These are phyloP conservation scores for Trichosporon sp. DNA, from an alignment of 1,284 basidiomycete species.

Conservation along the genomic window DNA sequence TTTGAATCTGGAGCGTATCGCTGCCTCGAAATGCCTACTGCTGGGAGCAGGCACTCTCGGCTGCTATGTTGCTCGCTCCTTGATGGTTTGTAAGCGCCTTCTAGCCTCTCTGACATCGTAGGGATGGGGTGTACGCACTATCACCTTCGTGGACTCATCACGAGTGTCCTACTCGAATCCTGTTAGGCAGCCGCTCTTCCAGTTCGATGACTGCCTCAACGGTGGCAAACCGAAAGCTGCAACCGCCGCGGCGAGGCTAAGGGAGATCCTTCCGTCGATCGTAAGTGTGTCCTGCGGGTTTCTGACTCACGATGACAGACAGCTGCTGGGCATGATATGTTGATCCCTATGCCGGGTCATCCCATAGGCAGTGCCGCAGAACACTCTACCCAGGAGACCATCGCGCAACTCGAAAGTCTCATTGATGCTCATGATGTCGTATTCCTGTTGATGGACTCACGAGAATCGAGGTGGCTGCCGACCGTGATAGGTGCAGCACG, in stretches of 20 bases:
- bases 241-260: slow-evolving; percentile 79
- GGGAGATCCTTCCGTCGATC: slow-evolving; percentile 85
- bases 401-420: slow-evolving; percentile 66
- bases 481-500: slow-evolving; percentile 78
- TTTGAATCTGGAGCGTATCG: slow-evolving; percentile 81
- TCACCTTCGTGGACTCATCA: slow-evolving; percentile 86
- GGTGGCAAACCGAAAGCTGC: slow-evolving; percentile 90
- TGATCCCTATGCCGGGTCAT: slow-evolving; percentile 97
- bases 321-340: slow-evolving; percentile 65
- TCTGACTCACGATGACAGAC: slow-evolving; percentile 53
- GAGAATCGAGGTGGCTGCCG: slow-evolving; percentile 93
- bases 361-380: slow-evolving; percentile 61
- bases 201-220: slow-evolving; percentile 87
- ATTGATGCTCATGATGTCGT: slow-evolving; percentile 80
- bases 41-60: slow-evolving; percentile 94
- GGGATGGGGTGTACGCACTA: slow-evolving; percentile 92
- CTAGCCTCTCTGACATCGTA: slow-evolving; percentile 35
- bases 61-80: slow-evolving; percentile 83
- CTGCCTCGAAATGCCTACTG: slow-evolving; percentile 70
- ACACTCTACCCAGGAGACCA: slow-evolving; percentile 54
- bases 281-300: slow-evolving; percentile 53
- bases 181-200: slow-evolving; percentile 91
- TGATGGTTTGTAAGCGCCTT: slow-evolving; percentile 61
- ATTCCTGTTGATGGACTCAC: slow-evolving; percentile 95
- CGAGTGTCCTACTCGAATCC: slow-evolving; percentile 95